phyloP scores from a whole-genome alignment of 2,329 filamentous ascomycete species.

The Fonsecaea pugnacius region DNA sequence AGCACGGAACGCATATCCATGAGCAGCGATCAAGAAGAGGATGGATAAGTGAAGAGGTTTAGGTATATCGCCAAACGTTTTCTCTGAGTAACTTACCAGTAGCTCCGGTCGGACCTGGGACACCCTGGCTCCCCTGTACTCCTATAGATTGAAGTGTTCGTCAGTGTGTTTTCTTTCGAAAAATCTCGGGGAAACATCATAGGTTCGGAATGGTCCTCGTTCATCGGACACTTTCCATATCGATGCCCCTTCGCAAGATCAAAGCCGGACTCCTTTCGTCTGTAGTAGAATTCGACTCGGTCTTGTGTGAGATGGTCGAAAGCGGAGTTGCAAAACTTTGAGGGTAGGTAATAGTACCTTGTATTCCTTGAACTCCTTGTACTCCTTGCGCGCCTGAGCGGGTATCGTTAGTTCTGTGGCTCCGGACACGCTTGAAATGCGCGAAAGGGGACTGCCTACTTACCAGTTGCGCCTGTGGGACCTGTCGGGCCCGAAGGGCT shows the following conservation, averaged over 20 bases:
- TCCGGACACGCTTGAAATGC: neutral
- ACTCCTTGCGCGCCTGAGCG: neutral
- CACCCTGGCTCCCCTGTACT: neutral
- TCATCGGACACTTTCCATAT: neutral
- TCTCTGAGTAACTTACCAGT: neutral
- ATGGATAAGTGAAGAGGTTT: neutral
- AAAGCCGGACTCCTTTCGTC: neutral
- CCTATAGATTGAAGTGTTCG: neutral
- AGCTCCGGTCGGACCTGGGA: neutral
- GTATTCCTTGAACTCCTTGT: neutral
- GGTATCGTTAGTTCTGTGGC: neutral
- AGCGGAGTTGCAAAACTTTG: too few relatives aligned
- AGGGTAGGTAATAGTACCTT: neutral
- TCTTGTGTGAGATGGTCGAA: neutral
- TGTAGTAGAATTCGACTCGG: neutral
- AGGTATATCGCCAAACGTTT: neutral
- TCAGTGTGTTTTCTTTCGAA: neutral
- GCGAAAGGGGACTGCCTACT: neutral
- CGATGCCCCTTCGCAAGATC: neutral
- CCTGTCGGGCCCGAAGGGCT: conserved; percentile 6
- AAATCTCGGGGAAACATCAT: neutral
- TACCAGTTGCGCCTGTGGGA: neutral
- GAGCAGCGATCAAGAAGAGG: neutral
- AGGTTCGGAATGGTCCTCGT: too few relatives aligned
- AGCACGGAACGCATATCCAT: conserved; percentile 18